Conservation (phyloP, 495 filamentous ascomycete genomes). For the Darksidea phi region DNA sequence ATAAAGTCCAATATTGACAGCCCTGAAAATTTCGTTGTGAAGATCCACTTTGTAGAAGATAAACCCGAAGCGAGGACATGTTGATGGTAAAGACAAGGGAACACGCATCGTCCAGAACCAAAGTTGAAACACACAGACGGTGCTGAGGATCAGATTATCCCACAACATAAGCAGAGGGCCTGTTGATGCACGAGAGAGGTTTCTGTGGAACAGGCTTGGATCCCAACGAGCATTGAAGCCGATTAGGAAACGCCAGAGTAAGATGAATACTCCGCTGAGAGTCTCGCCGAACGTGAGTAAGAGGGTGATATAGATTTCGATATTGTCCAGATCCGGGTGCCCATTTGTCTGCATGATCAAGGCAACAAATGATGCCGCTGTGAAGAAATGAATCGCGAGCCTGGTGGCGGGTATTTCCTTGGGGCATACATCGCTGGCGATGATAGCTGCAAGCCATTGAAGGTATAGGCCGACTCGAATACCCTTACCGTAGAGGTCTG, state of each 20-base stretch:
- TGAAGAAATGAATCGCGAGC: constrained; percentile 11
- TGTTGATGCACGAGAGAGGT: not conserved
- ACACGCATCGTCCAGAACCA: constrained; percentile 19
- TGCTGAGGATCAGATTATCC: not conserved
- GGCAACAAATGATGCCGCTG: constrained; percentile 4
- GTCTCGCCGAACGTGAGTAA: constrained; percentile 14
- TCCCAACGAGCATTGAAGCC: not conserved
- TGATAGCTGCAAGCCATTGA: constrained; percentile 9
- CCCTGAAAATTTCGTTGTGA: not conserved
- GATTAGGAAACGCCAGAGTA: constrained; percentile 12
- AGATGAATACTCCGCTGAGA: not conserved
- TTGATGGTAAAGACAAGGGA: not conserved
- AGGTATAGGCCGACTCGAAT: constrained; percentile 19
- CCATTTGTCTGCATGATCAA: not conserved
- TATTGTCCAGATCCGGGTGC: constrained; percentile 2
- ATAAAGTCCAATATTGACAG: not conserved
- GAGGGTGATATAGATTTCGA: constrained; percentile 24
- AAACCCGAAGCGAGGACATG: constrained; percentile 12
- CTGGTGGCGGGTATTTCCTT: constrained; percentile 3
- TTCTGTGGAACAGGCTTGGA: not conserved
- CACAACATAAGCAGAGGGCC: not conserved
- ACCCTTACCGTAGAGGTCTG: constrained; percentile 12
- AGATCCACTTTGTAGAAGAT: constrained; percentile 4
- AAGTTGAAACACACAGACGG: constrained; percentile 10
- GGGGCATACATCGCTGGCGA: constrained; percentile 10